Evolutionary conservation across 805 yeast species (phyloP).

Genomic region (Wickerhamiella occidentalis): DNA sequence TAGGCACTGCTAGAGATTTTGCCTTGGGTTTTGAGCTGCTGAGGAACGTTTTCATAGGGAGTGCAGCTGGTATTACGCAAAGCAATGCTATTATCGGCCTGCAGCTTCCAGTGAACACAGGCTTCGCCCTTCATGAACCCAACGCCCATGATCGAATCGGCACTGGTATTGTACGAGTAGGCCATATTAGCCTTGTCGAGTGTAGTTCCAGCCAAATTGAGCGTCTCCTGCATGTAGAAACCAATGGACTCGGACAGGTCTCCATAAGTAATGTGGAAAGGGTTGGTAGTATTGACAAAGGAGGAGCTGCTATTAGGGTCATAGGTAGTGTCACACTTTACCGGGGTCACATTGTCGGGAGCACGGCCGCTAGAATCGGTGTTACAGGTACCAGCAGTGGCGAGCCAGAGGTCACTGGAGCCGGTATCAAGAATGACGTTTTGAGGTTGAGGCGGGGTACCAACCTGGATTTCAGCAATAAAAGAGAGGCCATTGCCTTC

Average conservation of each 20-base stretch:
- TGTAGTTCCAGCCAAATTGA: slow-evolving; percentile 39
- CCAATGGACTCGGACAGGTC: slow-evolving; percentile 43
- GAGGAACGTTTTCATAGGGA: slow-evolving; percentile 27
- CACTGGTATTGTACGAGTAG: slow-evolving; percentile 51
- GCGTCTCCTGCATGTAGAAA: slow-evolving; percentile 36
- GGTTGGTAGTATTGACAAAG: slow-evolving; percentile 13
- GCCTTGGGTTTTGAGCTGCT: slow-evolving; percentile 30
- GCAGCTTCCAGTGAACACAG: slow-evolving; percentile 13
- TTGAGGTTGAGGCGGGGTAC: slow-evolving; percentile 39
- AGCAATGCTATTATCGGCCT: slow-evolving; percentile 9
- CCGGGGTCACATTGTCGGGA: not conserved
- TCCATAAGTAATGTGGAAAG: slow-evolving; percentile 26
- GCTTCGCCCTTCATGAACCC: slow-evolving; percentile 25
- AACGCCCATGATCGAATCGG: slow-evolving; percentile 34
- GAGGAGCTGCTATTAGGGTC: slow-evolving; percentile 24
- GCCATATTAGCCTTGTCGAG: slow-evolving; percentile 51
- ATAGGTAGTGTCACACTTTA: slow-evolving; percentile 16
- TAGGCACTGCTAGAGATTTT: slow-evolving; percentile 32
- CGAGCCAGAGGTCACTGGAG: slow-evolving; percentile 57
- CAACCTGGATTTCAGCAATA: slow-evolving; percentile 6
- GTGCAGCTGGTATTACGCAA: slow-evolving; percentile 7
- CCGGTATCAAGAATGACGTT: slow-evolving; percentile 48
- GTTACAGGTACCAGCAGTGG: slow-evolving; percentile 32
- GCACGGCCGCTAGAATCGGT: slow-evolving; percentile 3
- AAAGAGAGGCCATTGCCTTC: slow-evolving; percentile 8